Evolutionary conservation across 225 moss, liverwort and hornwort species (phyloP).

Genomic region (Physcomitrellopsis africana): DNA sequence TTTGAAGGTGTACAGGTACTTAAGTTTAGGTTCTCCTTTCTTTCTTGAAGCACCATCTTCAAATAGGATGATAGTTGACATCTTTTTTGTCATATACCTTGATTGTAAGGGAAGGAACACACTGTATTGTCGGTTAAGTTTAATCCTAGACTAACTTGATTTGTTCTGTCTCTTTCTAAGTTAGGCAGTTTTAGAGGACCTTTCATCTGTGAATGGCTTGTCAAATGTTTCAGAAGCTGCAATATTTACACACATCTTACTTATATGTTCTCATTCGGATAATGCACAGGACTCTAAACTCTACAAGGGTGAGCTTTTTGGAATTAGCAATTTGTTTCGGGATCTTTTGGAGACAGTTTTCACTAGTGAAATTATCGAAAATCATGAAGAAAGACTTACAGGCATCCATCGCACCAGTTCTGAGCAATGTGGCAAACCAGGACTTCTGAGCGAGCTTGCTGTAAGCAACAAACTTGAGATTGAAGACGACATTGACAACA

Average conservation of each 20-base stretch:
- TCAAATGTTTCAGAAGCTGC: slow-evolving; percentile 4
- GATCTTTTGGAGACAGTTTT: slow-evolving; percentile 76
- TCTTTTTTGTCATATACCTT: neutral
- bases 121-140: neutral
- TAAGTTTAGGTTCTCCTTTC: slow-evolving; percentile 4
- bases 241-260: neutral
- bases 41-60: slow-evolving; percentile 20
- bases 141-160: neutral
- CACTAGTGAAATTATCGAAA: slow-evolving; percentile 84
- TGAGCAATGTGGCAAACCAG: slow-evolving; percentile 19
- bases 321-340: slow-evolving; percentile 79
- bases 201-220: neutral
- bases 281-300: slow-evolving; percentile 79
- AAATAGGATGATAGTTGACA: neutral
- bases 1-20: slow-evolving; percentile 98
- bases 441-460: slow-evolving; percentile 31
- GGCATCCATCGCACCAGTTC: slow-evolving; percentile 36
- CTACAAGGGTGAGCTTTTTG: slow-evolving; percentile 94
- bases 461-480: slow-evolving; percentile 31
- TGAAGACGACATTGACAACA: slow-evolving; percentile 38
- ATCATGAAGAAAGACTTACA: slow-evolving; percentile 73
- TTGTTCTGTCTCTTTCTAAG: neutral
- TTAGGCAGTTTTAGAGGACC: neutral
- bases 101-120: slow-evolving; percentile 3
- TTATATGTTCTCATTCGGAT: slow-evolving; percentile 12